Conservation (phyloP, 768 basidiomycete genomes). For the Candolleomyces eurysporus region DNA sequence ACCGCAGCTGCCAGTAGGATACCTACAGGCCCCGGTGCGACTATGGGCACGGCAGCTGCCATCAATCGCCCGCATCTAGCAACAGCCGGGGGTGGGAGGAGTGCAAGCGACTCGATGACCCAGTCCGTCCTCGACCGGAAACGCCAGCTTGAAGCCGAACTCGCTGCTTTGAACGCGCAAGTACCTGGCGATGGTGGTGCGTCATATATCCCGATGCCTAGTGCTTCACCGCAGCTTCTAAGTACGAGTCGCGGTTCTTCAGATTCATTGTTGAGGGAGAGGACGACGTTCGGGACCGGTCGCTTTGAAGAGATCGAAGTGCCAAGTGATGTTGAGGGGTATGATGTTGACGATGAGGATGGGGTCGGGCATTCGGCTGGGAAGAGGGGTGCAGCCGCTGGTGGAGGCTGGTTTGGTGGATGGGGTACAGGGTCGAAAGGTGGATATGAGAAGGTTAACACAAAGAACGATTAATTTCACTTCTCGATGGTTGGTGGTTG, state of each 20-base stretch:
- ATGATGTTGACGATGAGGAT: slow-evolving; percentile 48
- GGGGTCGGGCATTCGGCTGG: slow-evolving; percentile 20
- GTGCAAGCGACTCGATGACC: slow-evolving; percentile 17
- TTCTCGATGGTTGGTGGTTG: not conserved
- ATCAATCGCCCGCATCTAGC: slow-evolving; percentile 3
- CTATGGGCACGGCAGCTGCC: slow-evolving; percentile 5
- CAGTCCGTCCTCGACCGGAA: slow-evolving; percentile 41
- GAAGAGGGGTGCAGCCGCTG: slow-evolving; percentile 16
- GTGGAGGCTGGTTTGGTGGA: slow-evolving; percentile 55
- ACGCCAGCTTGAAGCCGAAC: slow-evolving; percentile 55
- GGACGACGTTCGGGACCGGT: slow-evolving; percentile 35
- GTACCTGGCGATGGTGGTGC: slow-evolving; percentile 13
- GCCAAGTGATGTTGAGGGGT: slow-evolving; percentile 68
- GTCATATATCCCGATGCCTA: slow-evolving; percentile 31
- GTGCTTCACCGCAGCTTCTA: slow-evolving; percentile 15
- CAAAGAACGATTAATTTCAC: slow-evolving; percentile 43
- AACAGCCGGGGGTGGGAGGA: slow-evolving; percentile 22
- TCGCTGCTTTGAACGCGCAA: slow-evolving; percentile 43
- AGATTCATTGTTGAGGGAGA: slow-evolving; percentile 37
- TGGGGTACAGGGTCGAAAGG: slow-evolving; percentile 33
- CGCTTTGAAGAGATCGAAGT: slow-evolving; percentile 70
- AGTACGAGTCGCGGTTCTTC: slow-evolving; percentile 30
- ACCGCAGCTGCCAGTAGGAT: slow-evolving; percentile 22
- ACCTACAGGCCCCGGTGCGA: slow-evolving; percentile 13
- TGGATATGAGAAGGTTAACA: slow-evolving; percentile 44